Percentiles rank a stretch among this genome's conserved stretches.
Conservation (phyloP, 1,139 yeast species). For the Kodamaea derodonti region DNA sequence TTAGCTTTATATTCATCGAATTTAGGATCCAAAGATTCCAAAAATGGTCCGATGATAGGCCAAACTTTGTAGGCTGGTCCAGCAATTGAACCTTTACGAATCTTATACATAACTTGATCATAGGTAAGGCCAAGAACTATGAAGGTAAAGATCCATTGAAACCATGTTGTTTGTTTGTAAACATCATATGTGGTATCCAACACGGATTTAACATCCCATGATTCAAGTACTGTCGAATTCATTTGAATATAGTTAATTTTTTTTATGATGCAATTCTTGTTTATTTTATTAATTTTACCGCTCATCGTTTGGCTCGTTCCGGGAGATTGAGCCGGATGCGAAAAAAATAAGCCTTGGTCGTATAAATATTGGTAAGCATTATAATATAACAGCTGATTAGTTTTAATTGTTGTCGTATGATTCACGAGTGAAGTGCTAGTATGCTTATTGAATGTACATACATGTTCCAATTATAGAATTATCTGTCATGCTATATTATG, state of each 20-base stretch:
- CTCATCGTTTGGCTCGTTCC: background rate
- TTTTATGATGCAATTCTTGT: background rate
- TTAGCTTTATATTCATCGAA: slow-evolving; percentile 89
- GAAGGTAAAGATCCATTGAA: slow-evolving; percentile 49
- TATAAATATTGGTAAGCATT: too few species aligned
- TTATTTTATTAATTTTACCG: background rate
- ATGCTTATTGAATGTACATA: too few species aligned
- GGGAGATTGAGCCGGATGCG: background rate
- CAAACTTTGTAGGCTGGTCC: slow-evolving; percentile 85
- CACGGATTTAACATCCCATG: too few species aligned
- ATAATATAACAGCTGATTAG: too few species aligned
- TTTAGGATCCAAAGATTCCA: slow-evolving; percentile 94
- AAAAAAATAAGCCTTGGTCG: background rate
- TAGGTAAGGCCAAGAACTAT: slow-evolving; percentile 54
- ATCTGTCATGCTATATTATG: too few species aligned
- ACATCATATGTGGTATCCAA: background rate
- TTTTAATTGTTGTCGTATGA: too few species aligned
- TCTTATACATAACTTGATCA: slow-evolving; percentile 78
- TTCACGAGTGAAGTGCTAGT: too few species aligned
- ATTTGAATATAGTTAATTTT: too few species aligned
- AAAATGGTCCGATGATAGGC: slow-evolving; percentile 95
- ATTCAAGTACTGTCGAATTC: too few species aligned
- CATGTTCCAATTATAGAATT: too few species aligned
- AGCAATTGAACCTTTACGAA: slow-evolving; percentile 80
- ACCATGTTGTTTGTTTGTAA: slow-evolving; percentile 25